These are phyloP conservation scores for Aspergillus uvarum DNA, from an alignment of 2,329 filamentous ascomycete genomes.

Conservation along the genomic window DNA sequence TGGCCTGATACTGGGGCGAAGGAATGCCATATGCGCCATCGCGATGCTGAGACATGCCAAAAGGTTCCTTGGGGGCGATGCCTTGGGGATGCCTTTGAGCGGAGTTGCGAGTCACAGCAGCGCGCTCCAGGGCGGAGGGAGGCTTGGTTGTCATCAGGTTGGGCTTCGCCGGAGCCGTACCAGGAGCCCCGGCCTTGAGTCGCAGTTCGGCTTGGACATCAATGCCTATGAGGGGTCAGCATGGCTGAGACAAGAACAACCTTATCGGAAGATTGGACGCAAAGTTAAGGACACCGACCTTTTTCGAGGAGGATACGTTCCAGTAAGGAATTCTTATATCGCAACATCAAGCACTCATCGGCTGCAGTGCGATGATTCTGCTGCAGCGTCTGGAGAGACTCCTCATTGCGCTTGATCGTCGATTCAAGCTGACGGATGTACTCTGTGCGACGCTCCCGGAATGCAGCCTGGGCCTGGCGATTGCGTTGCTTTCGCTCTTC, in stretches of 20 bases:
- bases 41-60: slow-evolving; percentile 51
- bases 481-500: slow-evolving; percentile 98
- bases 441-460: slow-evolving; percentile 92
- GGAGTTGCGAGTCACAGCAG: slow-evolving; percentile 74
- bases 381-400: slow-evolving; percentile 87
- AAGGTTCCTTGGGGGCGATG: slow-evolving; percentile 66
- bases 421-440: slow-evolving; percentile 99
- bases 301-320: slow-evolving; percentile 96
- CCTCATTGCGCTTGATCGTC: slow-evolving; percentile 95
- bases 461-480: slow-evolving; percentile 93
- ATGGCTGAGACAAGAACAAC: slow-evolving; percentile 5
- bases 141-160: slow-evolving; percentile 69
- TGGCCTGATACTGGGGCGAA: slow-evolving; percentile 75
- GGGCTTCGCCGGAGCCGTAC: slow-evolving; percentile 63
- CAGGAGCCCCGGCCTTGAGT: slow-evolving; percentile 86
- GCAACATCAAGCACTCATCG: slow-evolving; percentile 95
- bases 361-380: slow-evolving; percentile 91
- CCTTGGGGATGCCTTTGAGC: slow-evolving; percentile 70
- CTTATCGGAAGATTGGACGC: not conserved
- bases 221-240: slow-evolving; percentile 62
- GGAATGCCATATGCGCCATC: slow-evolving; percentile 45
- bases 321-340: slow-evolving; percentile 95
- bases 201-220: slow-evolving; percentile 95
- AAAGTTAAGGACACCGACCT: slow-evolving; percentile 53
- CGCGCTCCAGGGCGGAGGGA: slow-evolving; percentile 74